Evolutionary conservation across 176 grass and related monocot genomes (phyloP).

Genomic region (Zoysia japonica): DNA sequence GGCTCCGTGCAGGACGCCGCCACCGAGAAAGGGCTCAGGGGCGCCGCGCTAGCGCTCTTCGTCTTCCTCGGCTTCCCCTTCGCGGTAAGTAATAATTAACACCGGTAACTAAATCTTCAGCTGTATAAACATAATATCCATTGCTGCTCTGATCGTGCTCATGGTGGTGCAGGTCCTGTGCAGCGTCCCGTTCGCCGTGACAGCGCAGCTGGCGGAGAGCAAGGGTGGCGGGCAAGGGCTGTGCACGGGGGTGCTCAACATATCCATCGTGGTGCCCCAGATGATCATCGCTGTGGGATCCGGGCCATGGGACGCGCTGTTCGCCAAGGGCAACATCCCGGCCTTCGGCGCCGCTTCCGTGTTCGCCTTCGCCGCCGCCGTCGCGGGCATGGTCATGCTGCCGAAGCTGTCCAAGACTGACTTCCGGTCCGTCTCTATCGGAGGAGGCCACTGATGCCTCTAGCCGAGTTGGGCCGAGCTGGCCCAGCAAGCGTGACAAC

Average conservation of each 20-base stretch:
- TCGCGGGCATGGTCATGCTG: slow-evolving; percentile 52
- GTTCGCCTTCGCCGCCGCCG: slow-evolving; percentile 42
- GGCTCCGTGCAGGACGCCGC: slow-evolving; percentile 50
- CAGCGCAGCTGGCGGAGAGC: slow-evolving; percentile 56
- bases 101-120: no score
- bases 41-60: slow-evolving; percentile 53
- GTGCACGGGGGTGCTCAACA: slow-evolving; percentile 73
- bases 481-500: no score
- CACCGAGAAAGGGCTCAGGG: slow-evolving; percentile 44
- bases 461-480: no score
- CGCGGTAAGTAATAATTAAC: slow-evolving; percentile 43
- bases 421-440: slow-evolving; percentile 56
- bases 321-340: no score
- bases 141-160: neutral
- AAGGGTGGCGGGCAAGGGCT: slow-evolving; percentile 77
- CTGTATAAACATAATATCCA: neutral
- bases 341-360: slow-evolving; percentile 45
- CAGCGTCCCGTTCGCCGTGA: slow-evolving; percentile 85
- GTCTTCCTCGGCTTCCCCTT: slow-evolving; percentile 75
- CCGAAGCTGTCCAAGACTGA: slow-evolving; percentile 55
- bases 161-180: slow-evolving; percentile 46
- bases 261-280: no score
- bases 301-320: no score
- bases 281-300: no score
- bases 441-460: slow-evolving; percentile 51